phyloP scores from a whole-genome alignment of 352 stramenopile genomes.

The Nothophytophthora sp. region DNA sequence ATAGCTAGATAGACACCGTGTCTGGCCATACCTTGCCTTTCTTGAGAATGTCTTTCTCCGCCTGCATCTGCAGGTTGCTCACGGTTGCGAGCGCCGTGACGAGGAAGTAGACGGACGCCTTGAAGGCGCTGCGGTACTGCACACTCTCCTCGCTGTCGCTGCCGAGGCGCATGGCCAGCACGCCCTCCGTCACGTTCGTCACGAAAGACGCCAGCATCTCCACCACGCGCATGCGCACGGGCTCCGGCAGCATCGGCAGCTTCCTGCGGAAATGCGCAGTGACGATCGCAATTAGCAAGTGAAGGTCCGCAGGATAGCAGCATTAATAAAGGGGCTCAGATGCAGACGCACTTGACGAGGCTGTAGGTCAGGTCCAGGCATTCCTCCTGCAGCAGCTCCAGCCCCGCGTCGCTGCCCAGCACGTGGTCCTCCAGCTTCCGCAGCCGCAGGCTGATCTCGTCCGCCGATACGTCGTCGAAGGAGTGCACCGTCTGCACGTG shows the following conservation, averaged over 20 bases:
- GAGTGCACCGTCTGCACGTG: constrained; percentile 64
- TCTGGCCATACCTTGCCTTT: constrained; percentile 38
- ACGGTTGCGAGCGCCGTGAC: constrained; percentile 57
- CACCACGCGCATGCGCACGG: constrained; percentile 63
- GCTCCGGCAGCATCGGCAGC: constrained; percentile 45
- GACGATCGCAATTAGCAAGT: no score
- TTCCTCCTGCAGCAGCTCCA: constrained; percentile 60
- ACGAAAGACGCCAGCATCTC: constrained; percentile 65
- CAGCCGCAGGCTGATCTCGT: constrained; percentile 46
- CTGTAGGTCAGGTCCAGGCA: constrained; percentile 75
- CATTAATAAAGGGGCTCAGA: background rate
- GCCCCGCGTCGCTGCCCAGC: constrained; percentile 49
- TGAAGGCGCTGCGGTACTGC: constrained; percentile 58
- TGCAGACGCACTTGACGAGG: constrained; percentile 53
- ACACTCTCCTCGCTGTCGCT: constrained; percentile 44
- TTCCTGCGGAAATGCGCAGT: no score
- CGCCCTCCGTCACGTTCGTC: constrained; percentile 56
- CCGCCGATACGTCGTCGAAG: constrained; percentile 50
- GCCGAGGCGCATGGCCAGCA: constrained; percentile 29
- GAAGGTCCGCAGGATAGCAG: background rate
- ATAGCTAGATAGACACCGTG: background rate
- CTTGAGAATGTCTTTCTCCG: constrained; percentile 70
- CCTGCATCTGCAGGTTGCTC: constrained; percentile 47
- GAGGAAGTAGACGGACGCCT: constrained; percentile 73
- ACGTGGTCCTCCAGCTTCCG: constrained; percentile 57